Evolutionary conservation across 2,329 filamentous ascomycete genomes (phyloP), one percentile per base, ranked within the genome.

Genomic region (Calonectria montana): DNA sequence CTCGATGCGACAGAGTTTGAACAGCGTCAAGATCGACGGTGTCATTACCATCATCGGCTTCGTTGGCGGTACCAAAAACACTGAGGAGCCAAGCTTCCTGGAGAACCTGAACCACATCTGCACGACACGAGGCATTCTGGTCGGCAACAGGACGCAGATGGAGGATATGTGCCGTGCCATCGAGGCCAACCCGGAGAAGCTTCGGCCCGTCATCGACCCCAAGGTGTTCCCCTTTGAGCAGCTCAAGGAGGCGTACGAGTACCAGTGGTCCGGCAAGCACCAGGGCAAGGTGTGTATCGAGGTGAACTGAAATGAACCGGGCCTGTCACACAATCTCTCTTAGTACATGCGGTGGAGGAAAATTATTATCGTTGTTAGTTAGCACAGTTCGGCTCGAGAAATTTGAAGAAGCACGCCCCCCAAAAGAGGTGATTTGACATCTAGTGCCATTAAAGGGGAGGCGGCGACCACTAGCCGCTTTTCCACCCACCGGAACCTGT

Each of bases 91-190:
- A 1, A 76, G 82, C 15, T 84, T 84, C 77, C 74, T 83, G 7
- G 81, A 82, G 67, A 80, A 77, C 72, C 73, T 84, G 15, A 73
- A 35, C 31, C 75, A 77, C 37, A 57, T 80, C 18, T 84, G 85
- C 79, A 88, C 84, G 0, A 83, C 84, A 8, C 81, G 88, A 3
- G 87, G 87, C 31, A 73, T 89, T 4, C 80, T 87, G 48, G 85
- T 86, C 8, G 88, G 88, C 4, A 87, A 72, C 75, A 80, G 86
- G 18, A 50, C 79, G 3, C 85, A 87, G 81, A 85, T 89, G 81
- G 87, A 89, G 79, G 87, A 88, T 12, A 87, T 90, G 85, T 85
- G 84, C 73, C 80, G 82, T 1, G 87, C 86, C 18, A 84, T 90
- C 67, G 87, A 89, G 74, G 86, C 82, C 23, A 83, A 83, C 59